Conservation (phyloP, 208 protist species). For the Perkinsela sp. region DNA sequence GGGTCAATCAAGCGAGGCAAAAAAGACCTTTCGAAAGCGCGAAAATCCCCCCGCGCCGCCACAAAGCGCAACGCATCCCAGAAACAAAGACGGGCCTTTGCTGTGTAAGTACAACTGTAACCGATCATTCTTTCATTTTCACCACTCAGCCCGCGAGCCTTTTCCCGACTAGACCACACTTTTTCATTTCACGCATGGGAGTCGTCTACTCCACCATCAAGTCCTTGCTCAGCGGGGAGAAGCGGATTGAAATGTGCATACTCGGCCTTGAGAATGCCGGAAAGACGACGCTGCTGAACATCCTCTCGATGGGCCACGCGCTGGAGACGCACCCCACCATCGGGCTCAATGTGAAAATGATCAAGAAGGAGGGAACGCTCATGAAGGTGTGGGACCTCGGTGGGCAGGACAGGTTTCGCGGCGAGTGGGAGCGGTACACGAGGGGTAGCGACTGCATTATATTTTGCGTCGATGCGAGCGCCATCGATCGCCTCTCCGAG, state of each 20-base stretch:
- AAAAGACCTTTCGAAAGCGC: too few relatives aligned
- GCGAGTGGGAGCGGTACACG: slow-evolving; percentile 33
- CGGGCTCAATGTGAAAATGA: slow-evolving; percentile 36
- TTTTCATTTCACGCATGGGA: slow-evolving; percentile 16
- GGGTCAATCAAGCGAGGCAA: too few relatives aligned
- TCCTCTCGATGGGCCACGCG: slow-evolving; percentile 21
- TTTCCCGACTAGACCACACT: too few relatives aligned
- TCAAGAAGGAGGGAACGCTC: slow-evolving; percentile 31
- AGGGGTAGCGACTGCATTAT: slow-evolving; percentile 28
- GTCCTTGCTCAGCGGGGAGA: slow-evolving; percentile 16
- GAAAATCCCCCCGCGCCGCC: too few relatives aligned
- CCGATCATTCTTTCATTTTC: too few relatives aligned
- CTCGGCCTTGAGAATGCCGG: slow-evolving; percentile 34
- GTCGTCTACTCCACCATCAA: slow-evolving; percentile 14
- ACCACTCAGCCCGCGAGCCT: too few relatives aligned
- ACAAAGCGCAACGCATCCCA: too few relatives aligned
- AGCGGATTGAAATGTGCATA: slow-evolving; percentile 32
- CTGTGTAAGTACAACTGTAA: too few relatives aligned
- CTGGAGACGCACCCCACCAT: slow-evolving; percentile 35
- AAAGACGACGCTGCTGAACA: slow-evolving; percentile 49
- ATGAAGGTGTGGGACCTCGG: slow-evolving; percentile 48
- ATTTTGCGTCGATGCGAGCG: slow-evolving; percentile 31
- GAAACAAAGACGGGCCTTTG: too few relatives aligned
- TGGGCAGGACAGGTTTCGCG: slow-evolving; percentile 28
- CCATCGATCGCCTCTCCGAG: slow-evolving; percentile 17